Conservation (phyloP, 495 filamentous ascomycete species). For the Daldinia childiae region DNA sequence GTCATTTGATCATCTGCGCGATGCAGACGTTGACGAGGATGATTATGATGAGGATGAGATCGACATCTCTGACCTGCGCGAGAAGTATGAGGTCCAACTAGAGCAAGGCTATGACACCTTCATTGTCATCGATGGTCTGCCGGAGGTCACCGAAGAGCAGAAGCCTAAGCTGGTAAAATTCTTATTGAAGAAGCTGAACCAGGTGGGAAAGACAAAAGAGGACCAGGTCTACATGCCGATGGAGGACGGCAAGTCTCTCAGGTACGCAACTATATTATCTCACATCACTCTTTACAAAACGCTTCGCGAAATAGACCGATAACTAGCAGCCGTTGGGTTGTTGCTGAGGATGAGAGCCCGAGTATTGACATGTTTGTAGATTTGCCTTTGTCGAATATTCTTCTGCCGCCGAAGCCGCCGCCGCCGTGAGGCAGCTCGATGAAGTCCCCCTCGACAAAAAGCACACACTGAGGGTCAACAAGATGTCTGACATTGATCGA, state of each 20-base stretch:
- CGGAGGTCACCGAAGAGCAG: conserved; percentile 81
- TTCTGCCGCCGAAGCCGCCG: conserved; percentile 87
- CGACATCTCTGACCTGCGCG: conserved; percentile 91
- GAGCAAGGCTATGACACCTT: conserved; percentile 97
- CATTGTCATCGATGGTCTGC: conserved; percentile 92
- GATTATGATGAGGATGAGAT: conserved; percentile 92
- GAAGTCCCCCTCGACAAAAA: conserved; percentile 88
- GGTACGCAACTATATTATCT: conserved; percentile 62
- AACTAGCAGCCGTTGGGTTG: neutral
- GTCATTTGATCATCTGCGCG: conserved; percentile 65
- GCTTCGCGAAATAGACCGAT: neutral
- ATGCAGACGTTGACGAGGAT: conserved; percentile 82
- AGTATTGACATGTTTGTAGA: conserved; percentile 54
- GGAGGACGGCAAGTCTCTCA: conserved; percentile 80
- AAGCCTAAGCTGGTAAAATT: conserved; percentile 94
- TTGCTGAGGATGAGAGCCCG: neutral
- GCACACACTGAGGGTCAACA: conserved; percentile 95
- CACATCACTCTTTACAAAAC: neutral
- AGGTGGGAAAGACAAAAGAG: conserved; percentile 83
- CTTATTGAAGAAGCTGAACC: conserved; percentile 86
- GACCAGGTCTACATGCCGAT: conserved; percentile 94
- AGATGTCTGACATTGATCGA: conserved; percentile 95
- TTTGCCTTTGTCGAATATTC: conserved; percentile 97
- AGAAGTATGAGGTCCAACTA: conserved; percentile 92
- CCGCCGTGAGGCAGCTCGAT: conserved; percentile 86